Evolutionary conservation across 2,329 filamentous ascomycete species (phyloP), one percentile per base, ranked within the genome.

Genomic region (Leptographium galeiforme): DNA sequence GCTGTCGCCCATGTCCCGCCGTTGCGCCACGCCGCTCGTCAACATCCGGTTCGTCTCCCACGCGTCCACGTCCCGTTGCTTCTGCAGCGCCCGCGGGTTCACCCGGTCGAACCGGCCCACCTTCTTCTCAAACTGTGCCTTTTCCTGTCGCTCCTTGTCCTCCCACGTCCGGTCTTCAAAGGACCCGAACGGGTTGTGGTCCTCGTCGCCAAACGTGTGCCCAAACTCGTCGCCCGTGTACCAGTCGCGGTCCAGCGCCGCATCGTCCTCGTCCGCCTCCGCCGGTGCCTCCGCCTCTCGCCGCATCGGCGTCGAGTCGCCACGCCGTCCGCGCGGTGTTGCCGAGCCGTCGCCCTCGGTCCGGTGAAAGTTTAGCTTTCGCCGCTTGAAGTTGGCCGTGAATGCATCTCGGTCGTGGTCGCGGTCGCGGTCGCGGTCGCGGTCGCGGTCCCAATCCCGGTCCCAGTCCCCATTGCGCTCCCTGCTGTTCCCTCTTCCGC

Each of bases 1-100:
- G 63, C 93, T 89, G 48, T 80, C 77, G 30, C 84, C 83, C 64
- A 89, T 81, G 62, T 93, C 87, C 60, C 89, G 76, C 63, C 91
- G 76, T 67, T 98, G 94, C 18, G 93, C 93, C 18, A 98, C 90
- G 54, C 91, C 91, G 19, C 90, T 96, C 1, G 90, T 93, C 56
- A 98, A 76, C 93, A 98, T 97, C 55, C 93, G 87, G 66, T 98
- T 98, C 16, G 91, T 93, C 68, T 98, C 94, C 93, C 93, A 98
- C 0, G 90, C 91, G 68, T 98, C 93, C 45, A 93, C 89, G 64
- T 98, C 93, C 64, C 87, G 89, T 66, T 95, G 88, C 61, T 90
- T 87, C 68, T 95, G 89, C 55, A 88, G 76, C 56, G 84, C 83
- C 50, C 87, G 78, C 46, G 85, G 85, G 63, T 81, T 88, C 65